These are phyloP conservation scores for Pythium graminicola DNA, from an alignment of 352 stramenopile species.

Conservation along the genomic window DNA sequence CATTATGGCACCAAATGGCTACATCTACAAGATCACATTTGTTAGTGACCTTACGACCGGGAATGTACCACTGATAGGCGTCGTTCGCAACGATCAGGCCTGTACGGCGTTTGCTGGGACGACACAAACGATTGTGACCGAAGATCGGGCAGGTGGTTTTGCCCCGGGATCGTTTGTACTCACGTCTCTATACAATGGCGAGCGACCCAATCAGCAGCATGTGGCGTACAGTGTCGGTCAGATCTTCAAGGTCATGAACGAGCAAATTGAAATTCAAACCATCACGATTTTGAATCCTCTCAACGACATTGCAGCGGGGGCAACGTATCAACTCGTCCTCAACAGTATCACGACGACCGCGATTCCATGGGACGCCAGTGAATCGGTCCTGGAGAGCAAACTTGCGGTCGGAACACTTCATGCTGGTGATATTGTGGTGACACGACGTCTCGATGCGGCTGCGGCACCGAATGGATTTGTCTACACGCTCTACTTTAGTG, in stretches of 20 bases:
- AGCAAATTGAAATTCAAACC: constrained; percentile 66
- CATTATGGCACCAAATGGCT: constrained; percentile 40
- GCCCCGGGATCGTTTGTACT: constrained; percentile 35
- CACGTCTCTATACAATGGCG: constrained; percentile 46
- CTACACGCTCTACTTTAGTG: constrained; percentile 75
- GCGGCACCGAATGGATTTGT: constrained; percentile 50
- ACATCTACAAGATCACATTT: constrained; percentile 65
- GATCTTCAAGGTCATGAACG: constrained; percentile 60
- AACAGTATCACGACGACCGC: constrained; percentile 21
- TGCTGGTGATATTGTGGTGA: constrained; percentile 43
- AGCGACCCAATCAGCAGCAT: constrained; percentile 33
- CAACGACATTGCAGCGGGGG: constrained; percentile 28
- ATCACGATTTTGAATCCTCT: constrained; percentile 41
- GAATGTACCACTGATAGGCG: constrained; percentile 31
- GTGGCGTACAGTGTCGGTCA: constrained; percentile 54
- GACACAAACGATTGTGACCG: constrained; percentile 24
- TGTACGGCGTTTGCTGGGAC: constrained; percentile 23
- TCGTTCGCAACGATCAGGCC: constrained; percentile 19
- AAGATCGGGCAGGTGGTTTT: constrained; percentile 24
- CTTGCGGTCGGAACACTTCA: constrained; percentile 19
- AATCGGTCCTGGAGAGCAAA: constrained; percentile 34
- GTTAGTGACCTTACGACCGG: constrained; percentile 48
- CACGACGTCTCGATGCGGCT: constrained; percentile 32
- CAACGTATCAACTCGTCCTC: constrained; percentile 41
- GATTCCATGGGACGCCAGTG: constrained; percentile 57